These are phyloP conservation scores for Hanseniaspora pseudoguilliermondii DNA, from an alignment of 805 yeast genomes.

Conservation along the genomic window DNA sequence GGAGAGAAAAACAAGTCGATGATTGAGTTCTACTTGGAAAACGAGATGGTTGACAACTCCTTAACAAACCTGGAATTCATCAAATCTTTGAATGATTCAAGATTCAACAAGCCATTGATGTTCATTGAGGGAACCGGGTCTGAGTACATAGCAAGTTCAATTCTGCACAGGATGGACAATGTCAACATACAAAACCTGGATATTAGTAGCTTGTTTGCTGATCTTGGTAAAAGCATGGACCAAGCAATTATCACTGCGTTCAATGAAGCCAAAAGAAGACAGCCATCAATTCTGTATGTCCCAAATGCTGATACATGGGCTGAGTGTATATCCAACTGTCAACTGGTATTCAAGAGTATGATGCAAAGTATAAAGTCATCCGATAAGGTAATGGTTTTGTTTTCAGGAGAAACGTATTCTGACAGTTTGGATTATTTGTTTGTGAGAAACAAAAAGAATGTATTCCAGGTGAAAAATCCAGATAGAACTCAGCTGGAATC, in stretches of 20 bases:
- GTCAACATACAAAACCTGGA: constrained; percentile 81
- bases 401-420: constrained; percentile 39
- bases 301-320: constrained; percentile 80
- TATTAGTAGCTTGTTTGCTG: constrained; percentile 61
- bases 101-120: constrained; percentile 69
- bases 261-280: constrained; percentile 76
- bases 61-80: constrained; percentile 55
- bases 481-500: constrained; percentile 33
- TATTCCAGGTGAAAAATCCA: constrained; percentile 42
- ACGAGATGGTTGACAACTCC: constrained; percentile 31
- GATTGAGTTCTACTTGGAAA: constrained; percentile 27
- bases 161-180: constrained; percentile 73
- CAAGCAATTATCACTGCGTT: constrained; percentile 71
- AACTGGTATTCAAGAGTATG: constrained; percentile 38
- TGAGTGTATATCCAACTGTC: constrained; percentile 55
- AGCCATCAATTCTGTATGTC: constrained; percentile 72
- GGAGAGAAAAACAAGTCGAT: constrained; percentile 19
- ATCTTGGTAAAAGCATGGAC: constrained; percentile 70
- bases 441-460: constrained; percentile 34
- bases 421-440: constrained; percentile 37
- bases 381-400: constrained; percentile 58
- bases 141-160: constrained; percentile 68
- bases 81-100: constrained; percentile 37
- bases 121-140: constrained; percentile 80
- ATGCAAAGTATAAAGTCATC: constrained; percentile 54